Percentiles rank a stretch among this genome's conserved stretches.
These are phyloP conservation scores for Histomonas meleagridis DNA, from an alignment of 208 protist species.

Conservation along the genomic window DNA sequence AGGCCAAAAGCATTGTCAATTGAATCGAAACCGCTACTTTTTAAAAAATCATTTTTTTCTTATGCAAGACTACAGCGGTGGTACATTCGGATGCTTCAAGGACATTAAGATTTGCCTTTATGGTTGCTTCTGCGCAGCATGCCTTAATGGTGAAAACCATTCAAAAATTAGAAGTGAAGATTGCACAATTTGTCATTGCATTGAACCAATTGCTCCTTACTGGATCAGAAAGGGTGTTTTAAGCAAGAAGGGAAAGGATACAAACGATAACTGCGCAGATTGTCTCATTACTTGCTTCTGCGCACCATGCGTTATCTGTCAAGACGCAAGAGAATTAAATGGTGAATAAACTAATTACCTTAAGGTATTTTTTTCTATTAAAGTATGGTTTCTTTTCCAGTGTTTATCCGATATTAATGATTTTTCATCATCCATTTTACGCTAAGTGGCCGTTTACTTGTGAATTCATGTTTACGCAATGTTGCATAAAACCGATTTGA, in stretches of 20 bases:
- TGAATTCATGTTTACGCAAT: too few species aligned
- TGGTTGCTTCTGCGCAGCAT: background rate
- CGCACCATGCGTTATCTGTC: background rate
- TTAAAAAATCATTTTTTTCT: too few species aligned
- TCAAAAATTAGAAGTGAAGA: background rate
- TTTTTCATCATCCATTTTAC: too few species aligned
- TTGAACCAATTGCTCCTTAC: too few species aligned
- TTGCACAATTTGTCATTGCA: background rate
- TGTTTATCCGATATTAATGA: too few species aligned
- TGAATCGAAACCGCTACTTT: too few species aligned
- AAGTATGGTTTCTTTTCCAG: too few species aligned
- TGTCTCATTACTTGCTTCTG: slow-evolving; percentile 4
- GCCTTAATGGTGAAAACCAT: background rate
- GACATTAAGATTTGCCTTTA: background rate
- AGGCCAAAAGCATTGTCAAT: too few species aligned
- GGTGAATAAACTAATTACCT: too few species aligned
- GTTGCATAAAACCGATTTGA: too few species aligned
- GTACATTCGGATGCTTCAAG: background rate
- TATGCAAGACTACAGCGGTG: slow-evolving; percentile 19
- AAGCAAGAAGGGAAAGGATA: background rate
- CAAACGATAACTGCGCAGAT: background rate
- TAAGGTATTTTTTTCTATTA: too few species aligned
- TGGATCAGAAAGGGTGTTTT: background rate
- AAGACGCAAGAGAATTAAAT: background rate
- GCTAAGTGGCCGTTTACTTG: too few species aligned